phyloP scores from a whole-genome alignment of 179 eudicot species.

The Silene noctiflora region DNA sequence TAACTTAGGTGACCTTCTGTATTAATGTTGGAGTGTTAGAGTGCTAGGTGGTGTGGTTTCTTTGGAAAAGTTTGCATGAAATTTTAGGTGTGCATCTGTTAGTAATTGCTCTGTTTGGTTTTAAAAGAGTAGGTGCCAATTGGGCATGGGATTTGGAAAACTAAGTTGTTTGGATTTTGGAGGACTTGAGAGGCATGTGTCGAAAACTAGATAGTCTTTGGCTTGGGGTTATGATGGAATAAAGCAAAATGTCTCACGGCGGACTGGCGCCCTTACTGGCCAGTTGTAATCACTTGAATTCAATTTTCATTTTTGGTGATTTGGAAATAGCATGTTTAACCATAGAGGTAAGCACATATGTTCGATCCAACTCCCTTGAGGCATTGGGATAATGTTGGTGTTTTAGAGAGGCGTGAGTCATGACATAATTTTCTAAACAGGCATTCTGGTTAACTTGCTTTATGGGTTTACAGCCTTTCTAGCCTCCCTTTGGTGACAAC shows the following conservation, averaged over 20 bases:
- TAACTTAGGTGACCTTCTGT: background rate
- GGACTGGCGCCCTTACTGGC: background rate
- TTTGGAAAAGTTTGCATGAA: background rate
- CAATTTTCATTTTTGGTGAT: background rate
- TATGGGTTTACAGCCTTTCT: background rate
- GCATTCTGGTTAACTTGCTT: background rate
- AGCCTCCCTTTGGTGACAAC: background rate
- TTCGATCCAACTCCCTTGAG: background rate
- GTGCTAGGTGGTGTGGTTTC: background rate
- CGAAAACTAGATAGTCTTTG: background rate
- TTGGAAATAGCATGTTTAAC: background rate
- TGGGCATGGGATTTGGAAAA: background rate
- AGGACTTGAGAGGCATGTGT: background rate
- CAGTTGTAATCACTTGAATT: background rate
- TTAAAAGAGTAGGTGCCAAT: background rate
- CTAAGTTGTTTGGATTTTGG: slow-evolving; percentile 1
- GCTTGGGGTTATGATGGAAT: background rate
- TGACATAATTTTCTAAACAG: background rate
- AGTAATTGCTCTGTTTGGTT: background rate
- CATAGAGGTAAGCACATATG: background rate
- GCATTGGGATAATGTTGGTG: background rate
- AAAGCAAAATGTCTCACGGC: no score
- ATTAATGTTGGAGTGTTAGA: background rate
- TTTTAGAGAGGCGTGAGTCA: background rate
- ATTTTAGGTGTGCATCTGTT: background rate